phyloP scores from a whole-genome alignment of 192 early-diverging fungal genomes.

The Coemansia sp. region DNA sequence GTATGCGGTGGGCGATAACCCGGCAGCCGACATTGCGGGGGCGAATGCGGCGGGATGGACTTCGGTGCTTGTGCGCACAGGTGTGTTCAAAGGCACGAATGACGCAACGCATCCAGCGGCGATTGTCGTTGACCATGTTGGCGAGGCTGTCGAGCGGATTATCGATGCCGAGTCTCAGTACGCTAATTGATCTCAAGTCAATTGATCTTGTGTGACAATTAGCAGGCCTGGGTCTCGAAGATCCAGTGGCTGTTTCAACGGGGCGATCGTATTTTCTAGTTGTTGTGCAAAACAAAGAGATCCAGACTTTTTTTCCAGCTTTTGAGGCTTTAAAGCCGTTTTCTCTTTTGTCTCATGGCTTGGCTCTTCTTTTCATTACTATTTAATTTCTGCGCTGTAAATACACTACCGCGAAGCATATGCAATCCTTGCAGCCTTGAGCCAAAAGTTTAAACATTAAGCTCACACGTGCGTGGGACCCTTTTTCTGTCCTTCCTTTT shows the following conservation, averaged over 20 bases:
- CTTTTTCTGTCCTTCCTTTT: too few relatives aligned
- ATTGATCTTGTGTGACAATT: background rate
- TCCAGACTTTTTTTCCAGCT: background rate
- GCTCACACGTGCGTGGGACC: too few relatives aligned
- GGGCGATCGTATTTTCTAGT: background rate
- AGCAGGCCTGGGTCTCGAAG: conserved; percentile 1
- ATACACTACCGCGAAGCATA: too few relatives aligned
- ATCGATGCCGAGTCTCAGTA: conserved; percentile 27
- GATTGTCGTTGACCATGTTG: conserved; percentile 61
- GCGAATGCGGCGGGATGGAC: conserved; percentile 74
- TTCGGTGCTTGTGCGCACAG: conserved; percentile 69
- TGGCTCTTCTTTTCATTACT: background rate
- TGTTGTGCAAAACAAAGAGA: background rate
- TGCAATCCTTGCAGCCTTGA: too few relatives aligned
- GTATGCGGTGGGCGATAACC: conserved; percentile 69
- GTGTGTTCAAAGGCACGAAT: conserved; percentile 62
- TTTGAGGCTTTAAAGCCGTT: background rate
- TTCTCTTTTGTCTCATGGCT: background rate
- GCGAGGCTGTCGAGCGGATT: conserved; percentile 62
- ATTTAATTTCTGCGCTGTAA: too few relatives aligned
- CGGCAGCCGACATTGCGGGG: conserved; percentile 70
- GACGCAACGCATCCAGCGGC: conserved; percentile 58
- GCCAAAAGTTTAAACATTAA: too few relatives aligned
- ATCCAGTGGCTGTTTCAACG: background rate
- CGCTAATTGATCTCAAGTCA: background rate